Base-by-base conservation (phyloP, 2,329 filamentous ascomycete species). In the Rhinocladiella mackenziei region DNA sequence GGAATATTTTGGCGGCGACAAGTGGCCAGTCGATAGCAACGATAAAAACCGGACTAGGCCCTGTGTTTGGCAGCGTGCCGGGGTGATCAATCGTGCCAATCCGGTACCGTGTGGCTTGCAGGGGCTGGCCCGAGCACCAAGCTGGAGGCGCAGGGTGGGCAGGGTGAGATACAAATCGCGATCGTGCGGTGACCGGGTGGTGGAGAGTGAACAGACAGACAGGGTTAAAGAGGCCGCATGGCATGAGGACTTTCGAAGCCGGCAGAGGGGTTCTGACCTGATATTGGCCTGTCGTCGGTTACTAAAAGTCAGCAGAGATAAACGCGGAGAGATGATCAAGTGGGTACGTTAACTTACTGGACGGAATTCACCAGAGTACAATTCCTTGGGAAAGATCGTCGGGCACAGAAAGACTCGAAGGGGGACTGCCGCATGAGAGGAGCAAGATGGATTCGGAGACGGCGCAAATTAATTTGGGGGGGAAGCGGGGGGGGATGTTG, bases 1-100 rank as follows among this genome's bases (percentile, higher is more conserved):
- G 51, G 51, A 51, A 52, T 32, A 53, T 51, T 57, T 47, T 57
- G 55, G 54, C 51, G 53, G 53, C 51, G 53, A 42, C 44, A 42
- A 49, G 34, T 42, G 35, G 44, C 53, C 51, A 48, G 43, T 54
- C 44, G 44, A 49, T 49, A 54, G 52, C 39, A 50, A 40, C 50
- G 54, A 55, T 55, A 55, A 53, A 51, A 48, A 37, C n/a, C 34
- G 19, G 33, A 43, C 39, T 48, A 44, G 46, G 47, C 43, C 47
- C 39, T n/a, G 45, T 47, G 44, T 51, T 46, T 53, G 45, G 49
- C 45, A 46, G 23, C 39, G 39, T 36, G 40, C 51, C 35, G 51
- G 50, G 43, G 40, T 48, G 52, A 45, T 47, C 48, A 50, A 54
- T 52, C 52, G 51, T 44, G 52, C 51, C 52, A 53, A 56, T 53